Evolutionary conservation across 2,329 filamentous ascomycete species (phyloP), one percentile per base, ranked within the genome.

Genomic region (Aspergillus awamori): DNA sequence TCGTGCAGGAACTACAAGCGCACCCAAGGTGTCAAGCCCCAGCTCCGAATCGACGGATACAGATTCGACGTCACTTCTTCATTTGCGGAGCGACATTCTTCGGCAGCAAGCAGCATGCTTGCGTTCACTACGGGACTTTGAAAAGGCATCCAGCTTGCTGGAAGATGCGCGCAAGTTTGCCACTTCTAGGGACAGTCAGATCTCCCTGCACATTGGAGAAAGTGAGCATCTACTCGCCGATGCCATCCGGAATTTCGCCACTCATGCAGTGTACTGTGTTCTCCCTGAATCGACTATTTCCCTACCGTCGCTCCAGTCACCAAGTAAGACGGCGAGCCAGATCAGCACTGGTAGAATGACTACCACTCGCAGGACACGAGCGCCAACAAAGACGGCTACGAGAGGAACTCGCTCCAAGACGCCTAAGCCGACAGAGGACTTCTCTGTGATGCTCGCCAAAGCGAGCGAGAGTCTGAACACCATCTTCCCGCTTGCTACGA

Each of bases 241-340:
- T 55, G 76, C 76, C n/a, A 74, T 80, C 53, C 70, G 72, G 15
- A 68, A 76, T 51, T 91, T 97, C 81, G 84, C 88, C 11, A 84
- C 85, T 4, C 91, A 97, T 75, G 89, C 93, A 2, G 89, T 95
- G 3, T 96, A 94, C 74, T 96, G 92, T 17, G 90, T 94, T 8
- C 84, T 98, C 15, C 91, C 94, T 49, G 95, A 99, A 70, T 97
- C 95, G 0, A 97, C 93, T 0, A 88, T 97, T 26, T 96, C 93
- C 0, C 89, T 94, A 62, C 92, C 93, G 1, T 88, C 91, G 0
- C 81, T 94, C 71, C 74, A 65, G 73, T 76, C 63, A 60, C 67
- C 71, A 4, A 63, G 54, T 41, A 73, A 70, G 53, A 59, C 70
- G 15, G 61, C 67, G 28, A 26, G 43, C 22, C 54, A 83, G 83